Evolutionary conservation across 495 filamentous ascomycete species (phyloP), one percentile per base, ranked within the genome.

Genomic region (Penicillium angulare): DNA sequence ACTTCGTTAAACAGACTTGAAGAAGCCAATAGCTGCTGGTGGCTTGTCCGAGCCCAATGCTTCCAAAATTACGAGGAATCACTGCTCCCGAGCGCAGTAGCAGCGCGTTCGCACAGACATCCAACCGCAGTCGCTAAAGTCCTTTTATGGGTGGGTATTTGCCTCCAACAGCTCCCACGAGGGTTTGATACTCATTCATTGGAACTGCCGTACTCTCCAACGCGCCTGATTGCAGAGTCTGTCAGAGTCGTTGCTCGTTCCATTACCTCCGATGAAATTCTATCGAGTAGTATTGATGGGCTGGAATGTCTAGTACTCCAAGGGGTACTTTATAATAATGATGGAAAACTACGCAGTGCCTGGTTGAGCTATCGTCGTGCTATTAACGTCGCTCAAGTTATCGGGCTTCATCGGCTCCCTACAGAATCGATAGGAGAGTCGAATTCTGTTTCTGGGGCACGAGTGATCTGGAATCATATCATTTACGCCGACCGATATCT

Each of bases 351-450:
- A 10, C 40, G 56, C 23, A 55, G 52, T 41, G 52, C 60, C 13
- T 63, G 60, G 60, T 20, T 60, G n/a, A 48, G 47, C 10, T 52
- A 49, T 56, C 52, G 56, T 9, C 52, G 53, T 24, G 56, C 56
- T 16, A 15, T 56, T n/a, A 48, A 56, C 27, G 35, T 56, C 2
- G 52, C 29, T 32, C 60, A 63, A 22, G 26, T 63, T 5, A 46
- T 56, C 29, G 56, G 56, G 9, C 41, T 60, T 22, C 55, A 58
- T 29, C 36, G 42, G 24, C 50, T 21, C 29, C 20, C 45, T 42
- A 21, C 26, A 15, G 18, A n/a, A n/a, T n/a, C n/a, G n/a, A n/a
- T n/a, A n/a, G 10, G 7, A 12, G 22, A 24, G 22, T 3, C 43
- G 16, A 21, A 26, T 34, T 15, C 26, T 21, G 16, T n/a, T 17